Percentiles rank a stretch among this genome's conserved stretches.
phyloP scores from a whole-genome alignment of 257 asterid species.

The Nicotiana tabacum region DNA sequence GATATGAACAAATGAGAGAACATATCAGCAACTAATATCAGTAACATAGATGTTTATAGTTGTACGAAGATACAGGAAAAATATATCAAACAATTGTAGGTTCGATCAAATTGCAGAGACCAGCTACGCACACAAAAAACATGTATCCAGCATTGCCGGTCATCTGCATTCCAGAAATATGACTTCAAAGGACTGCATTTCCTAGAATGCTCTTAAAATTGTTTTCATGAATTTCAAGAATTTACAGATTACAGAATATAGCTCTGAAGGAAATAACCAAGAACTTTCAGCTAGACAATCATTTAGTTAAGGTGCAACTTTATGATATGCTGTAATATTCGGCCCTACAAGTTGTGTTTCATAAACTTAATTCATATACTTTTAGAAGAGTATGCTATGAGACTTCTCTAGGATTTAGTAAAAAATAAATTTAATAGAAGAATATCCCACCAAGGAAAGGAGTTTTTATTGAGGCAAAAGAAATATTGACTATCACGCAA shows the following conservation, averaged over 20 bases:
- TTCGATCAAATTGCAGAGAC: neutral
- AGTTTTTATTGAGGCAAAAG: neutral
- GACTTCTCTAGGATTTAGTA: neutral
- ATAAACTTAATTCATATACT: neutral
- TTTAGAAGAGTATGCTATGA: neutral
- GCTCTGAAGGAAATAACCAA: neutral
- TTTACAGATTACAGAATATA: neutral
- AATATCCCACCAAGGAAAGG: neutral
- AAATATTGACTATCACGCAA: neutral
- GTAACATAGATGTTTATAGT: neutral
- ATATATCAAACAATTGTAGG: neutral
- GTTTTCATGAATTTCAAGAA: neutral
- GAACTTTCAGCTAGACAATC: neutral
- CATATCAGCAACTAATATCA: neutral
- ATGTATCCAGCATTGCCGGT: neutral
- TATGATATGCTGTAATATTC: neutral
- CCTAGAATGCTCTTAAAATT: neutral
- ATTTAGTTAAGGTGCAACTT: neutral
- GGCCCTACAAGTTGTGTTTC: neutral
- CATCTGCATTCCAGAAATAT: neutral
- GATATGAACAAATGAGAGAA: slow-evolving; percentile 18
- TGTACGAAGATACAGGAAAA: neutral
- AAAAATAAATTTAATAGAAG: neutral
- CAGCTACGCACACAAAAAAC: neutral
- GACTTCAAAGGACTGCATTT: neutral